These are phyloP conservation scores for Whalleya microplaca DNA, from an alignment of 2,329 filamentous ascomycete genomes.

Conservation along the genomic window DNA sequence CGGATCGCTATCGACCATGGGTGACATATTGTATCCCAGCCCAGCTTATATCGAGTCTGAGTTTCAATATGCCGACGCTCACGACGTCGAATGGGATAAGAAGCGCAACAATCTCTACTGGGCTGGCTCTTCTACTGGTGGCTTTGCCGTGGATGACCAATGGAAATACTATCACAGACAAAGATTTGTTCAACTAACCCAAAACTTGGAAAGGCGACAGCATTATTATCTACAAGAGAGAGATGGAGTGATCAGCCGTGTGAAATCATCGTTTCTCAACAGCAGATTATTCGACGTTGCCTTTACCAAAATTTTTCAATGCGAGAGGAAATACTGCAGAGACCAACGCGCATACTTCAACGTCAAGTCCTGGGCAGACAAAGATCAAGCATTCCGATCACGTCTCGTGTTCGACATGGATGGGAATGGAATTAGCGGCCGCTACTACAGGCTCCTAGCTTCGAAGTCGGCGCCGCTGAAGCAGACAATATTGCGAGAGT, in stretches of 20 bases:
- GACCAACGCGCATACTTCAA: constrained; percentile 40
- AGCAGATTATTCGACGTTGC: constrained; percentile 46
- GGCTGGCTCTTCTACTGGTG: constrained; percentile 60
- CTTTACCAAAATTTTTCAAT: constrained; percentile 52
- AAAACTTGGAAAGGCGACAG: constrained; percentile 33
- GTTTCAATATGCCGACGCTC: constrained; percentile 44
- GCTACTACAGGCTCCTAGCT: constrained; percentile 55
- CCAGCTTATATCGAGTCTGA: constrained; percentile 50
- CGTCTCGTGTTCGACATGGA: constrained; percentile 56
- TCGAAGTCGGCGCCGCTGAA: constrained; percentile 54
- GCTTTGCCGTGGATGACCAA: constrained; percentile 36
- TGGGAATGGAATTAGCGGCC: constrained; percentile 59
- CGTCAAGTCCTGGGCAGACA: constrained; percentile 37
- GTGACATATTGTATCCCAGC: constrained; percentile 56
- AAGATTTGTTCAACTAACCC: constrained; percentile 45
- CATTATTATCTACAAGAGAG: constrained; percentile 40
- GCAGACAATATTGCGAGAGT: constrained; percentile 56
- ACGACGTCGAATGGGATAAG: constrained; percentile 51
- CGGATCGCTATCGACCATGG: constrained; percentile 49
- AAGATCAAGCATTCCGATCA: constrained; percentile 42
- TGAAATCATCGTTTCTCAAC: constrained; percentile 40
- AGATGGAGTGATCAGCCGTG: constrained; percentile 18
- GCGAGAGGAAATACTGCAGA: constrained; percentile 41
- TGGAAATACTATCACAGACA: constrained; percentile 54
- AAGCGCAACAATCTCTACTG: constrained; percentile 60